Percentiles rank a stretch among this genome's conserved stretches.
Conservation (phyloP, 2,329 filamentous ascomycete genomes). For the Penicillium sp. region DNA sequence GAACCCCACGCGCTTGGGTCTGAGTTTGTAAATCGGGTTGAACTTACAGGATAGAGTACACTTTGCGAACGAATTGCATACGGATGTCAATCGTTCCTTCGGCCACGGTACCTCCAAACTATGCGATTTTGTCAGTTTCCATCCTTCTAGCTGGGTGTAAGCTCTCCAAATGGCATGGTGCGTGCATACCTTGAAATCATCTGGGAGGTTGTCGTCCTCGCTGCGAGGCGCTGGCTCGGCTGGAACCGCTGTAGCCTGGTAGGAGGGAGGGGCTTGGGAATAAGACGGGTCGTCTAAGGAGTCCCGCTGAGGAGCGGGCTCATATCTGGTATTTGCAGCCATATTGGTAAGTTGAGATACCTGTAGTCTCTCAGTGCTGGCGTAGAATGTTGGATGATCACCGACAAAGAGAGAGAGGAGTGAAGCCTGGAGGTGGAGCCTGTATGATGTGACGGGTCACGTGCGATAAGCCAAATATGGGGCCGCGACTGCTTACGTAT, state of each 20-base stretch:
- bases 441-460: constrained; percentile 7
- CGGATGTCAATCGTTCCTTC: constrained; percentile 94
- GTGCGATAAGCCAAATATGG: constrained; percentile 11
- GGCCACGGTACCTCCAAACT: constrained; percentile 90
- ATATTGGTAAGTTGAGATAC: constrained; percentile 45
- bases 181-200: constrained; percentile 85
- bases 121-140: constrained; percentile 18
- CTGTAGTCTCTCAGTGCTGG: neutral
- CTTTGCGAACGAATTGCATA: constrained; percentile 95
- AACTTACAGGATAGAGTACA: constrained; percentile 84
- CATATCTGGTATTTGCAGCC: constrained; percentile 78
- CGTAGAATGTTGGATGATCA: neutral
- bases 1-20: neutral
- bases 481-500: neutral
- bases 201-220: constrained; percentile 88
- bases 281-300: constrained; percentile 72
- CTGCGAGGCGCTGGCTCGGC: constrained; percentile 61
- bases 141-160: neutral
- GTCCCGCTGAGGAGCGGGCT: constrained; percentile 79
- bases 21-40: neutral
- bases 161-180: neutral
- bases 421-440: constrained; percentile 5
- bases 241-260: constrained; percentile 61
- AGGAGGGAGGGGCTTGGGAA: constrained; percentile 79
- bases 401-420: constrained; percentile 4